phyloP scores from a whole-genome alignment of 2,329 filamentous ascomycete species.

The Grosmannia serpens region DNA sequence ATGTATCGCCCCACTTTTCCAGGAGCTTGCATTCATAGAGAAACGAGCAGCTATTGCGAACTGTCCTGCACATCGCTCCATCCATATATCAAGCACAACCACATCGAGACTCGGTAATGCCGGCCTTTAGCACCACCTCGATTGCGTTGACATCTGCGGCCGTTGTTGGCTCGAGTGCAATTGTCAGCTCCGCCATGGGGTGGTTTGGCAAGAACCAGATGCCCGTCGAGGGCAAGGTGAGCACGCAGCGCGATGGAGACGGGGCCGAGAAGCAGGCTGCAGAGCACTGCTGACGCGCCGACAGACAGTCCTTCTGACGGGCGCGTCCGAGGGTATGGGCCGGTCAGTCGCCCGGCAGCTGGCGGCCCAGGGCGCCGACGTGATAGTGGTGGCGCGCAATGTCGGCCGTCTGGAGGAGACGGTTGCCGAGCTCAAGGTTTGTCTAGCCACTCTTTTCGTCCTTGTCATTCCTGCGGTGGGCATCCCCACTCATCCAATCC shows the following conservation, averaged over 20 bases:
- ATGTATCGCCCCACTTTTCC: neutral
- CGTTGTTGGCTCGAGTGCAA: slow-evolving; percentile 19
- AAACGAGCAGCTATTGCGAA: neutral
- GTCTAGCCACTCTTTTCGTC: neutral
- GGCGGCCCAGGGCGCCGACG: slow-evolving; percentile 69
- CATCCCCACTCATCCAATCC: neutral
- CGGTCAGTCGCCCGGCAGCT: slow-evolving; percentile 63
- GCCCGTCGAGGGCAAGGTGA: slow-evolving; percentile 71
- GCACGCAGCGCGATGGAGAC: neutral
- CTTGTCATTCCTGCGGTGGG: neutral
- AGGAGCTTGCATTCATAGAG: neutral
- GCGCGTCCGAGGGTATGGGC: slow-evolving; percentile 89
- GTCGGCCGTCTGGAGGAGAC: slow-evolving; percentile 61
- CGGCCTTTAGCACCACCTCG: slow-evolving; percentile 11
- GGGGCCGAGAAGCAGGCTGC: neutral
- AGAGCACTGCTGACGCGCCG: slow-evolving; percentile 1
- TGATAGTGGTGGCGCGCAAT: slow-evolving; percentile 76
- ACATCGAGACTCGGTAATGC: slow-evolving; percentile 2
- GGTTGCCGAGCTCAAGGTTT: slow-evolving; percentile 52
- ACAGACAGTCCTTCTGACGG: slow-evolving; percentile 84
- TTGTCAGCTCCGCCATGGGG: slow-evolving; percentile 46
- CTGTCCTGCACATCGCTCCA: neutral
- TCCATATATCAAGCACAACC: neutral
- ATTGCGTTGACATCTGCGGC: slow-evolving; percentile 17
- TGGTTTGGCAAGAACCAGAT: slow-evolving; percentile 65